A percentile compares a stretch with the other conserved stretches of the same genome.
phyloP scores from a whole-genome alignment of 306 rosid genomes.

The Trifolium subterraneum region DNA sequence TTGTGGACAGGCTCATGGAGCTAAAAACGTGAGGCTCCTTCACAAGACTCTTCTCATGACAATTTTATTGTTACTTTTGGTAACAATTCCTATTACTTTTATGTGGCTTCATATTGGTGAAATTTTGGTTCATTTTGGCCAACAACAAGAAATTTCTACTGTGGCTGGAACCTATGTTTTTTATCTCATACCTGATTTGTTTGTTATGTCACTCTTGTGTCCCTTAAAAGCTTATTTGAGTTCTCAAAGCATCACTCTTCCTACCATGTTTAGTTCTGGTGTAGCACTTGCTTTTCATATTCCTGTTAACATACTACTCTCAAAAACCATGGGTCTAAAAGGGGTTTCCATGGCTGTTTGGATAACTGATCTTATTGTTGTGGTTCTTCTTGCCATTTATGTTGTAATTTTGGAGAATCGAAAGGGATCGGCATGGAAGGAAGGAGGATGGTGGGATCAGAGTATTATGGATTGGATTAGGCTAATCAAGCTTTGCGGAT shows the following conservation, averaged over 20 bases:
- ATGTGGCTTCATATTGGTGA: slow-evolving; percentile 84
- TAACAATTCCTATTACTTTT: slow-evolving; percentile 70
- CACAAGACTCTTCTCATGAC: slow-evolving; percentile 87
- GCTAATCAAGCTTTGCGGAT: slow-evolving; percentile 71
- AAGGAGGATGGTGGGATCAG: slow-evolving; percentile 85
- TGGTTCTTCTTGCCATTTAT: slow-evolving; percentile 62
- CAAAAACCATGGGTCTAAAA: slow-evolving; percentile 64
- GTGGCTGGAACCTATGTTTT: slow-evolving; percentile 60
- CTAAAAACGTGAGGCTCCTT: slow-evolving; percentile 72
- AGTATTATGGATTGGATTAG: slow-evolving; percentile 63
- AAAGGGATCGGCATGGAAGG: slow-evolving; percentile 54
- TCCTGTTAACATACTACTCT: slow-evolving; percentile 69
- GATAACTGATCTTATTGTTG: slow-evolving; percentile 72
- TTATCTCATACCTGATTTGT: slow-evolving; percentile 78
- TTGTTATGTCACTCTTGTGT: slow-evolving; percentile 67
- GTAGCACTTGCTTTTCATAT: slow-evolving; percentile 70
- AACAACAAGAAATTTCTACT: slow-evolving; percentile 61
- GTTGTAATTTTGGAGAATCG: slow-evolving; percentile 48
- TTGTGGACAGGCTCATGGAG: slow-evolving; percentile 94
- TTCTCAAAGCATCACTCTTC: slow-evolving; percentile 70
- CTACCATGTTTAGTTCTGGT: slow-evolving; percentile 76
- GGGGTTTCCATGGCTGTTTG: slow-evolving; percentile 86
- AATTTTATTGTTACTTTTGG: slow-evolving; percentile 53
- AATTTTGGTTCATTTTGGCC: slow-evolving; percentile 75
- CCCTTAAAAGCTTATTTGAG: slow-evolving; percentile 84